phyloP scores from a whole-genome alignment of 352 stramenopile species.

The Globisporangium spinosum region DNA sequence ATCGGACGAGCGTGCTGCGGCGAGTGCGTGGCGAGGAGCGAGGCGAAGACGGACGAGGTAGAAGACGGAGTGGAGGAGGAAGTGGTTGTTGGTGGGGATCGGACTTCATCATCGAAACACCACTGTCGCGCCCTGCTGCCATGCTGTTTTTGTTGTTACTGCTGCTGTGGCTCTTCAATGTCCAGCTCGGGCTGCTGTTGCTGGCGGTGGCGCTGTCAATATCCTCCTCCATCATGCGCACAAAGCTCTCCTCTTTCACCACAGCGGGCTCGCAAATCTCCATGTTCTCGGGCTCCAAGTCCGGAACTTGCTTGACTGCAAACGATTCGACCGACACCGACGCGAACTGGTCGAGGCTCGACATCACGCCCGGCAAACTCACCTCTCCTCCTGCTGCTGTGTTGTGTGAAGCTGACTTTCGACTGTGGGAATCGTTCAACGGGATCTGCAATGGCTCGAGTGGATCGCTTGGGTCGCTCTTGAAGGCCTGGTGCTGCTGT shows the following conservation, averaged over 20 bases:
- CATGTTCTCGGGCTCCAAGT: slow-evolving; percentile 13
- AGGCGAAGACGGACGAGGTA: too few relatives aligned
- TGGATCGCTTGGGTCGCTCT: neutral
- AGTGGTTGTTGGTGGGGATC: neutral
- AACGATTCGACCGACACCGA: slow-evolving; percentile 13
- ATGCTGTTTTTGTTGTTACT: slow-evolving; percentile 1
- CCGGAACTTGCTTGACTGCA: slow-evolving; percentile 13
- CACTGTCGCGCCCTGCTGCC: neutral
- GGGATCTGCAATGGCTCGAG: slow-evolving; percentile 6
- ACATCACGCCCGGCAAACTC: slow-evolving; percentile 2
- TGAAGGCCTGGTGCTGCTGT: neutral
- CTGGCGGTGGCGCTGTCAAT: neutral
- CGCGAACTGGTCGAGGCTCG: slow-evolving; percentile 15
- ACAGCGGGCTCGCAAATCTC: slow-evolving; percentile 6
- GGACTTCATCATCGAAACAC: neutral
- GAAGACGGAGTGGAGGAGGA: too few relatives aligned
- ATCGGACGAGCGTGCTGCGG: too few relatives aligned
- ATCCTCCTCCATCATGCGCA: slow-evolving; percentile 5
- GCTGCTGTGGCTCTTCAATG: neutral
- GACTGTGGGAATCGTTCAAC: neutral
- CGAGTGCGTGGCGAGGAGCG: too few relatives aligned
- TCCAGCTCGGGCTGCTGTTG: slow-evolving; percentile 4
- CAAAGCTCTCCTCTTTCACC: slow-evolving; percentile 13
- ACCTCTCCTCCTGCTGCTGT: neutral
- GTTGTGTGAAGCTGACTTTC: neutral